Conservation (phyloP, 164 flowering plant genomes). For the Protea cynaroides region DNA sequence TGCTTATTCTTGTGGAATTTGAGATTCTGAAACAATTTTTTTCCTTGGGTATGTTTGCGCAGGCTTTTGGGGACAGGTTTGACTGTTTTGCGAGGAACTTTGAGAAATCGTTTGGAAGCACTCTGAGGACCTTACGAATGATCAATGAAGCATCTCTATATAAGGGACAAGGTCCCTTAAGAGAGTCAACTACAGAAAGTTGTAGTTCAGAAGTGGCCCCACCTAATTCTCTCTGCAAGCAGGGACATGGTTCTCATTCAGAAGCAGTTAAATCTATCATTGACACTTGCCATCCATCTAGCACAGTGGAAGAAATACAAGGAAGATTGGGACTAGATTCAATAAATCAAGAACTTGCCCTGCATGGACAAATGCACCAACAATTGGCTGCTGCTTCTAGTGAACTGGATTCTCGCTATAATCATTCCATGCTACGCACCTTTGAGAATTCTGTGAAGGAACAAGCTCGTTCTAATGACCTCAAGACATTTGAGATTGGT, state of each 20-base stretch:
- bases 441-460: slow-evolving; percentile 69
- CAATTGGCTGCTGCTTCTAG: slow-evolving; percentile 29
- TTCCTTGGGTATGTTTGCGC: slow-evolving; percentile 17
- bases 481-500: slow-evolving; percentile 63
- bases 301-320: slow-evolving; percentile 19
- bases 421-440: slow-evolving; percentile 33
- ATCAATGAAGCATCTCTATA: slow-evolving; percentile 32
- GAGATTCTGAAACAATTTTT: slow-evolving; percentile 11
- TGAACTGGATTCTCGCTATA: slow-evolving; percentile 15
- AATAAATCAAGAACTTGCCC: slow-evolving; percentile 28
- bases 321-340: slow-evolving; percentile 14
- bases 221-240: neutral
- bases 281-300: neutral
- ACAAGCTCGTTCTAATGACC: slow-evolving; percentile 80
- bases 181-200: slow-evolving; percentile 4
- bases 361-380: slow-evolving; percentile 28
- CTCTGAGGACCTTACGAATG: slow-evolving; percentile 64
- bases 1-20: neutral
- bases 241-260: slow-evolving; percentile 5
- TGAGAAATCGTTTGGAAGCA: slow-evolving; percentile 75
- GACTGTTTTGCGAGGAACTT: slow-evolving; percentile 61
- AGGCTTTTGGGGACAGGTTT: slow-evolving; percentile 80
- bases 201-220: slow-evolving; percentile 1
- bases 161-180: slow-evolving; percentile 8
- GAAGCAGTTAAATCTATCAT: slow-evolving; percentile 4